These are phyloP conservation scores for Anthostomella pinea DNA, from an alignment of 2,329 filamentous ascomycete genomes.

Conservation along the genomic window DNA sequence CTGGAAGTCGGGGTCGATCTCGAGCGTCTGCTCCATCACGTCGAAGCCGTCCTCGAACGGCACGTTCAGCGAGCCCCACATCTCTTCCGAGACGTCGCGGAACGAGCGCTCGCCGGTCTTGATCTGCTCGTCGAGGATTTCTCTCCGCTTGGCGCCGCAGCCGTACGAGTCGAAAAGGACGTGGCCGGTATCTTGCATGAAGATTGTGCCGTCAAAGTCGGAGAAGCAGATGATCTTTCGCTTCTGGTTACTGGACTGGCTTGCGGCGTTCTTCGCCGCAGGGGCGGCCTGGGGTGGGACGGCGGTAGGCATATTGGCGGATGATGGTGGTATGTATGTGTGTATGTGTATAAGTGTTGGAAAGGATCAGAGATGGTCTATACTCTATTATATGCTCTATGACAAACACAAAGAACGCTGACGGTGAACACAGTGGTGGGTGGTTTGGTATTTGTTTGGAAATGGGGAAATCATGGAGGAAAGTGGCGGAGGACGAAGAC, in stretches of 20 bases:
- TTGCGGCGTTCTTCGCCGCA: constrained; percentile 29
- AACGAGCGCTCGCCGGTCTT: constrained; percentile 64
- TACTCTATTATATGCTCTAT: not conserved
- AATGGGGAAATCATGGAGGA: not conserved
- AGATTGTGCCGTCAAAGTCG: constrained; percentile 71
- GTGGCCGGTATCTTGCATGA: constrained; percentile 69
- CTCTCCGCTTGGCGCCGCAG: constrained; percentile 55
- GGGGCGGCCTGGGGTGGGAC: constrained; percentile 32
- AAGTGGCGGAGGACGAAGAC: not conserved
- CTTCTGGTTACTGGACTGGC: constrained; percentile 39
- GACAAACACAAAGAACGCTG: not conserved
- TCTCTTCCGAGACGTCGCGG: constrained; percentile 68
- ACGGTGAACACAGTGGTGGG: not conserved
- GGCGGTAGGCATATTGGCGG: constrained; percentile 38
- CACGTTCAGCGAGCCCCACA: constrained; percentile 65
- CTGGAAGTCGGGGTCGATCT: constrained; percentile 62
- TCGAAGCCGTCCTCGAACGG: constrained; percentile 67
- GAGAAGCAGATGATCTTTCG: constrained; percentile 59
- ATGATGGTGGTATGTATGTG: not conserved
- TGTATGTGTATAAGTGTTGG: constrained; percentile 1
- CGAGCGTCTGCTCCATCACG: constrained; percentile 58
- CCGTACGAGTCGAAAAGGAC: constrained; percentile 65
- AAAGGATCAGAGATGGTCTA: constrained; percentile 1
- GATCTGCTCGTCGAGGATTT: constrained; percentile 61
- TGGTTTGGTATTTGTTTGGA: not conserved